These are phyloP conservation scores for Pulveroboletus ridleyi DNA, from an alignment of 1,284 basidiomycete genomes.

Conservation along the genomic window DNA sequence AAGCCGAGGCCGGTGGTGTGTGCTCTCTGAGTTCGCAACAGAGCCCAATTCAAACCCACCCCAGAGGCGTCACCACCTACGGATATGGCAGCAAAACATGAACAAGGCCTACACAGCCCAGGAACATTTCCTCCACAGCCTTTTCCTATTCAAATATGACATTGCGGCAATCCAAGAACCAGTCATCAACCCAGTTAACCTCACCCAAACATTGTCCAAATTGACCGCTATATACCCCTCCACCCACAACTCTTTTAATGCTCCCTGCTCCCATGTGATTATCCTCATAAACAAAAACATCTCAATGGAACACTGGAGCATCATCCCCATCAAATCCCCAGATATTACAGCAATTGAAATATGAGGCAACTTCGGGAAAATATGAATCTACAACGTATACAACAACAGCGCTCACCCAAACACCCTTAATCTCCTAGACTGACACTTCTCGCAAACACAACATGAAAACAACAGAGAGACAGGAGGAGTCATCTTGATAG, in stretches of 20 bases:
- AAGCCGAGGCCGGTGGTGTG: too few relatives aligned
- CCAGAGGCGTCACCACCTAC: not conserved
- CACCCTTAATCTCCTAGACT: not conserved
- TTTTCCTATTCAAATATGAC: not conserved
- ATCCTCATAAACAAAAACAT: not conserved
- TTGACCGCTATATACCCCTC: not conserved
- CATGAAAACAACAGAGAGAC: too few relatives aligned
- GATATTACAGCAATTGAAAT: not conserved
- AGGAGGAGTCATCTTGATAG: not conserved
- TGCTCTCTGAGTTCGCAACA: too few relatives aligned
- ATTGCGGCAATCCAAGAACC: not conserved
- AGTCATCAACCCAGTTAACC: not conserved
- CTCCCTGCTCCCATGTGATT: not conserved
- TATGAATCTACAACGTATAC: not conserved
- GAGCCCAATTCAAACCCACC: too few relatives aligned
- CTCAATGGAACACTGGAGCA: not conserved
- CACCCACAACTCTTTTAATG: not conserved
- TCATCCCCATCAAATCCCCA: not conserved
- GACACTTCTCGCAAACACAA: not conserved
- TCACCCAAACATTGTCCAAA: not conserved
- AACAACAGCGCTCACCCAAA: not conserved
- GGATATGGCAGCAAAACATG: conserved; percentile 1
- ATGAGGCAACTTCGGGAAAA: not conserved
- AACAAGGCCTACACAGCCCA: not conserved
- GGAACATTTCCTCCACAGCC: not conserved